These are phyloP conservation scores for Leptographium radiaticola DNA, from an alignment of 2,329 filamentous ascomycete species.

Conservation along the genomic window DNA sequence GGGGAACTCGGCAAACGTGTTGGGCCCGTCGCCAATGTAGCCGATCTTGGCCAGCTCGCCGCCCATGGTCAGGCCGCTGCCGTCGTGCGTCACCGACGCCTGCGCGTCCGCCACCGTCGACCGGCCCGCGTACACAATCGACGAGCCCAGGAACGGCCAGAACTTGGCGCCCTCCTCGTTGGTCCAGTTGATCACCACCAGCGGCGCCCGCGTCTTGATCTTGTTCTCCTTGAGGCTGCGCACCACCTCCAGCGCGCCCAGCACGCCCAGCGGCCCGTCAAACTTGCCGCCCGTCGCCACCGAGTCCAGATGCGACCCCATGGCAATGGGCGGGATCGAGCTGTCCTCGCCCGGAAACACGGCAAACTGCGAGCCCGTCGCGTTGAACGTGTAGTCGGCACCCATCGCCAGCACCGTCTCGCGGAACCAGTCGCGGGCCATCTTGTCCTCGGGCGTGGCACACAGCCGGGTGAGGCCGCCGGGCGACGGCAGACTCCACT, in stretches of 20 bases:
- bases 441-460: slow-evolving; percentile 10
- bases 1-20: slow-evolving; percentile 7
- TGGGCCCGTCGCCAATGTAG: slow-evolving; percentile 9
- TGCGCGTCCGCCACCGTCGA: slow-evolving; percentile 4
- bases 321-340: slow-evolving; percentile 48
- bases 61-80: slow-evolving; percentile 8
- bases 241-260: slow-evolving; percentile 53
- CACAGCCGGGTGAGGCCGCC: slow-evolving; percentile 4
- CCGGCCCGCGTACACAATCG: slow-evolving; percentile 9
- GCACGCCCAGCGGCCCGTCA: slow-evolving; percentile 58
- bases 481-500: slow-evolving; percentile 1
- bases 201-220: slow-evolving; percentile 50
- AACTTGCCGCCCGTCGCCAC: slow-evolving; percentile 45
- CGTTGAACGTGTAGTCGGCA: slow-evolving; percentile 9
- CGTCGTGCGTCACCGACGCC: slow-evolving; percentile 2
- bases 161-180: slow-evolving; percentile 24
- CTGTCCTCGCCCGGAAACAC: slow-evolving; percentile 44
- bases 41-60: slow-evolving; percentile 11
- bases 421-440: slow-evolving; percentile 11
- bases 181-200: slow-evolving; percentile 58
- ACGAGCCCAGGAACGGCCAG: slow-evolving; percentile 7
- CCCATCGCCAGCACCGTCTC: slow-evolving; percentile 9
- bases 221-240: slow-evolving; percentile 48
- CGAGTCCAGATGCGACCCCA: slow-evolving; percentile 48
- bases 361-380: slow-evolving; percentile 14